Evolutionary conservation across 208 protist species (phyloP).

Genomic region (Tritrichomonas musculus): DNA sequence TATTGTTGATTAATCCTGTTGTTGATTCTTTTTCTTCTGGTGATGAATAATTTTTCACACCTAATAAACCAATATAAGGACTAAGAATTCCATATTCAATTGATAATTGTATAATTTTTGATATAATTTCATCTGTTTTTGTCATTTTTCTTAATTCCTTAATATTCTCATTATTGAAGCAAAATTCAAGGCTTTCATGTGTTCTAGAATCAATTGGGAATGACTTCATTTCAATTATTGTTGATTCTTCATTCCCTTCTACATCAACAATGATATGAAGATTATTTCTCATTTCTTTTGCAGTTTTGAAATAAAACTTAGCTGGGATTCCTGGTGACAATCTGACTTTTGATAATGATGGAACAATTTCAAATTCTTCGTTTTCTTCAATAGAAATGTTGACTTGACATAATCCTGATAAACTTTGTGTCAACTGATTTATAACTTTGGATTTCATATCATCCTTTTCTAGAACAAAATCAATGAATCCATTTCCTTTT

Average conservation of each 20-base stretch:
- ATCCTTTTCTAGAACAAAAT: background rate
- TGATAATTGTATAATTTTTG: background rate
- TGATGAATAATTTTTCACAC: background rate
- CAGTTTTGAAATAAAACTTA: no score
- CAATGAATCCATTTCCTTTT: background rate
- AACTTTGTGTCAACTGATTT: background rate
- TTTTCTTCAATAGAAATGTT: background rate
- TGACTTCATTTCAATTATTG: no score
- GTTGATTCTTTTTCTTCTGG: background rate
- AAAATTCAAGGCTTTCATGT: no score
- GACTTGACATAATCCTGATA: background rate
- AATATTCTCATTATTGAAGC: no score
- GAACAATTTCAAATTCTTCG: background rate
- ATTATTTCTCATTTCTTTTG: background rate
- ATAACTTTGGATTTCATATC: background rate
- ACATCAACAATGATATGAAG: background rate
- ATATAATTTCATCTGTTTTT: no score
- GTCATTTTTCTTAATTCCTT: no score
- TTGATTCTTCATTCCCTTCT: background rate
- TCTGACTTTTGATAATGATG: background rate
- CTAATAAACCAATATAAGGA: background rate
- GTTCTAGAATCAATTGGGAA: no score
- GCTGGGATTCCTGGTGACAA: no score
- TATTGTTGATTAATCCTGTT: background rate
- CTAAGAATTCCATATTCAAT: background rate